These are phyloP conservation scores for Solanum chilense DNA, from an alignment of 257 asterid genomes.

Conservation along the genomic window DNA sequence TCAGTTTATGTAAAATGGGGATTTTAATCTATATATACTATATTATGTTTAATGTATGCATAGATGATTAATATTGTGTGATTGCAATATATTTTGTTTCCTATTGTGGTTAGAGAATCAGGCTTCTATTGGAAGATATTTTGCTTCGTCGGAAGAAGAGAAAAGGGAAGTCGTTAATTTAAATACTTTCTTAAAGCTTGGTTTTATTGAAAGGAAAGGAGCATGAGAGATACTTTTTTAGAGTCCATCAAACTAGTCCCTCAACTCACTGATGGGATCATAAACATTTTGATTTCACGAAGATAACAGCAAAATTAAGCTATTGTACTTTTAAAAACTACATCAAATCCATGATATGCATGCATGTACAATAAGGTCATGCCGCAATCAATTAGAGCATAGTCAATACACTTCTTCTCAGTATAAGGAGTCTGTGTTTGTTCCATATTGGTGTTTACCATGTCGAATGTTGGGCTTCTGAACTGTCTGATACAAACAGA, in stretches of 20 bases:
- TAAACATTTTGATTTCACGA: neutral
- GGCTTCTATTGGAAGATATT: too few species aligned
- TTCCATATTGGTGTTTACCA: neutral
- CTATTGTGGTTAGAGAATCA: too few species aligned
- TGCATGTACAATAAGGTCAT: neutral
- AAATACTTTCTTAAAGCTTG: too few species aligned
- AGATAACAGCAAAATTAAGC: neutral
- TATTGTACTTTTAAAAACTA: neutral
- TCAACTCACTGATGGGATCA: neutral
- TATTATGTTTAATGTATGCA: too few species aligned
- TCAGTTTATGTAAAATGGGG: too few species aligned
- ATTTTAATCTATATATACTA: too few species aligned
- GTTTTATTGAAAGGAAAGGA: too few species aligned
- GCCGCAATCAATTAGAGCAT: neutral
- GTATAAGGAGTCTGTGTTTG: neutral
- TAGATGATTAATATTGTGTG: too few species aligned
- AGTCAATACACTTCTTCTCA: neutral
- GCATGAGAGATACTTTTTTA: too few species aligned
- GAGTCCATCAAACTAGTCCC: neutral
- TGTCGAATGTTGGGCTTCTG: neutral
- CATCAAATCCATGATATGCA: neutral
- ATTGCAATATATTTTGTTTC: too few species aligned
- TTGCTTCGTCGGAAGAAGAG: too few species aligned
- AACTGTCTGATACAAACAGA: neutral
- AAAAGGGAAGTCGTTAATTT: too few species aligned